Evolutionary conservation across 495 filamentous ascomycete genomes (phyloP), one percentile per base, ranked within the genome.

Genomic region (Bacidia gigantensis): DNA sequence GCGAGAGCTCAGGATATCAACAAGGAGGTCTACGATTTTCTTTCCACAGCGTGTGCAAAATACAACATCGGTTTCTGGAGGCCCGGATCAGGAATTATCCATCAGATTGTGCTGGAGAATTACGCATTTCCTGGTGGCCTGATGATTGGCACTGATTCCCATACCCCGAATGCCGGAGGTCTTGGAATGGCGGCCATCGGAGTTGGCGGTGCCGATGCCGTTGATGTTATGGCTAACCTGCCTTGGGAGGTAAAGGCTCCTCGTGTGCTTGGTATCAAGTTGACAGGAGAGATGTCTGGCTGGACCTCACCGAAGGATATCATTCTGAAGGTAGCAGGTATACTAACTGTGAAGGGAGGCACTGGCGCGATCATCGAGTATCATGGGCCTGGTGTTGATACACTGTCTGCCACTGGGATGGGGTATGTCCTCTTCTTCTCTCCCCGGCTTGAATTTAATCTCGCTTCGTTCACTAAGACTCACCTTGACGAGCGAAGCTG

Each of bases 41-140:
- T 98, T 65, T 81, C 89, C 50, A 82, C 82, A 48, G 82, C 93
- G 53, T 97, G 92, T 62, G 92, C 89, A 58, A 98, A 96, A 77
- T 98, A 97, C 78, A 89, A 95, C 75, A 97, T 98, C 65, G 93
- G 93, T 74, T 98, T 98, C 83, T 98, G 92, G 92, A 84, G 77
- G 67, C 93, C 92, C 56, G 92, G 92, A 55, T 97, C 92, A 62
- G 92, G 92, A 78, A 98, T 98, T 73, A 98, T 98, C 65, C 92
- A 98, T 72, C 92, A 98, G 76, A 97, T 97, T 64, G 69, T 98
- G 58, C 78, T 98, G 39, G 92, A 98, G 77, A 97, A 97, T 78
- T 97, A 97, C 67, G 89, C 87, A 67, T 92, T 97, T 82, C 92
- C 92, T 59, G 92, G 92, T 78, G 89, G 83, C 78, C 79, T 98